Evolutionary conservation across 2,329 filamentous ascomycete genomes (phyloP).

Genomic region (Myriosclerotinia scirpicola): DNA sequence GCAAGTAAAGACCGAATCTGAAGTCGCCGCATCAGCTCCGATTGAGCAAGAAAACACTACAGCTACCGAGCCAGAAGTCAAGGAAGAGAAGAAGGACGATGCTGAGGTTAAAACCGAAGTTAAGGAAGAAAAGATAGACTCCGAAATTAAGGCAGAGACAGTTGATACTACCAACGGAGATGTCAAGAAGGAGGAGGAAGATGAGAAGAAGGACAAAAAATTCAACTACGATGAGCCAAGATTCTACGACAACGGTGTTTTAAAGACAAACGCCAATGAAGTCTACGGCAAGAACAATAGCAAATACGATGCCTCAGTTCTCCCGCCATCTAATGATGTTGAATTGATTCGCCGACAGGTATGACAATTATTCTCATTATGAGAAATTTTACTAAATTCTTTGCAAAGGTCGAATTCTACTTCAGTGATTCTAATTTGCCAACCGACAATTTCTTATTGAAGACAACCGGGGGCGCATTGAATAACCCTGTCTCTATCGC

Average conservation of each 20-base stretch:
- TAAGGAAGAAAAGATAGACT: constrained; percentile 23
- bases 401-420: constrained; percentile 82
- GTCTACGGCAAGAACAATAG: constrained; percentile 45
- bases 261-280: constrained; percentile 35
- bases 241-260: constrained; percentile 31
- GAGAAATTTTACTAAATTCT: constrained; percentile 20
- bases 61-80: constrained; percentile 25
- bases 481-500: constrained; percentile 81
- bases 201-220: constrained; percentile 18
- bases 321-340: constrained; percentile 59
- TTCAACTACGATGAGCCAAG: constrained; percentile 21
- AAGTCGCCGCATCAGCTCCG: constrained; percentile 26
- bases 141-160: constrained; percentile 19
- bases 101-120: constrained; percentile 22
- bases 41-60: constrained; percentile 23
- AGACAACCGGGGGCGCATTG: constrained; percentile 70
- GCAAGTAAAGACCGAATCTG: constrained; percentile 28
- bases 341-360: constrained; percentile 67
- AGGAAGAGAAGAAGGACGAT: constrained; percentile 25
- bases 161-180: constrained; percentile 24
- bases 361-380: constrained; percentile 29
- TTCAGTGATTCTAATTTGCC: constrained; percentile 90
- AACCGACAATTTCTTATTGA: constrained; percentile 83
- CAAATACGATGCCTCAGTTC: constrained; percentile 57
- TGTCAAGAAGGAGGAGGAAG: constrained; percentile 23